A percentile compares a stretch with the other conserved stretches of the same genome.
Conservation (phyloP, 164 flowering plant species). For the Stephania japonica region DNA sequence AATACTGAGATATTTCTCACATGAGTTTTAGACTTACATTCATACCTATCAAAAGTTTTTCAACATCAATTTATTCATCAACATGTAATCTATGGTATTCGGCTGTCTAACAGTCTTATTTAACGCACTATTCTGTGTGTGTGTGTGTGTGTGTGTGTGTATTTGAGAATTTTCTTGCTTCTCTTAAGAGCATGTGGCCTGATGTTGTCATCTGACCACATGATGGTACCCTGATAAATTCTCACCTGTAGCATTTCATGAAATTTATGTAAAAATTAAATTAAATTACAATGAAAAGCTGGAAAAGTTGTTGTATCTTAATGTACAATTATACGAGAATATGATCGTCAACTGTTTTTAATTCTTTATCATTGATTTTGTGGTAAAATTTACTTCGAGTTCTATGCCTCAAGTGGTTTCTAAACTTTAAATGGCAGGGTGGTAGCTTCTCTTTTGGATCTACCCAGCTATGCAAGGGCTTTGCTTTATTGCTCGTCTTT, state of each 20-base stretch:
- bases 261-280: too few species aligned
- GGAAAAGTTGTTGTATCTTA: not conserved
- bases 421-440: slow-evolving; percentile 37
- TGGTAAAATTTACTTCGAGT: not conserved
- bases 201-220: too few species aligned
- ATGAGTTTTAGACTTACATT: too few species aligned
- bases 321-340: not conserved
- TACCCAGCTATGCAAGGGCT: slow-evolving; percentile 81
- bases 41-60: too few species aligned
- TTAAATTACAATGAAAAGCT: not conserved
- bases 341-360: not conserved
- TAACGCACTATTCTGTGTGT: not conserved
- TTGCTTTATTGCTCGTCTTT: slow-evolving; percentile 61
- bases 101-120: not conserved
- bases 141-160: too few species aligned
- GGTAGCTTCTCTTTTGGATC: slow-evolving; percentile 47
- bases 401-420: slow-evolving; percentile 19
- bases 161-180: too few species aligned
- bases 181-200: not conserved
- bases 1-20: too few species aligned
- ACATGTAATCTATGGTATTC: not conserved
- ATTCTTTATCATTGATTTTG: not conserved
- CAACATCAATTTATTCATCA: not conserved
- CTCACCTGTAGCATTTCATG: not conserved
- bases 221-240: too few species aligned